Evolutionary conservation across 805 yeast species (phyloP).

Genomic region (Pichia paraexigua): DNA sequence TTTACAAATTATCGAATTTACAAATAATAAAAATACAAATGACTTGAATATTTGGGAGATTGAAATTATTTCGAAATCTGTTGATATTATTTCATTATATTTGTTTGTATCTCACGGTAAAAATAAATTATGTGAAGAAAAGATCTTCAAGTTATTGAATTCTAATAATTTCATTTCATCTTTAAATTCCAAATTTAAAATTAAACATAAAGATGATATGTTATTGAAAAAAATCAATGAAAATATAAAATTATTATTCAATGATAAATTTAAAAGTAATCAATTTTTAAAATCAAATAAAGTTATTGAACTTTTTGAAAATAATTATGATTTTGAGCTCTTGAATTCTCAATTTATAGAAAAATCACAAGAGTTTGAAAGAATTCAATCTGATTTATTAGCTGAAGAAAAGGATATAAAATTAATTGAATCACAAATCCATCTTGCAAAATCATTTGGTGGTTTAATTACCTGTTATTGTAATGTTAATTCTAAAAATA

Average conservation of each 20-base stretch:
- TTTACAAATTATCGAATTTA: conserved; percentile 14
- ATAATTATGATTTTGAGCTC: background rate
- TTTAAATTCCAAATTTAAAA: conserved; percentile 33
- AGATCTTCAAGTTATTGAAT: conserved; percentile 28
- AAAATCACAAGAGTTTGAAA: conserved; percentile 33
- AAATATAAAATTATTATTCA: no score
- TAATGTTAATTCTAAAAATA: conserved; percentile 30
- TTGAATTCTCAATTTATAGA: background rate
- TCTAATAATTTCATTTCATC: conserved; percentile 25
- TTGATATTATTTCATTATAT: conserved; percentile 68
- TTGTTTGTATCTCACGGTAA: conserved; percentile 45
- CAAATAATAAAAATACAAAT: conserved; percentile 19
- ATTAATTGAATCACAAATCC: conserved; percentile 54
- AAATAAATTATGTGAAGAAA: conserved; percentile 31
- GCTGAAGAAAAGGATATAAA: conserved; percentile 39
- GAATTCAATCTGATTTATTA: conserved; percentile 10
- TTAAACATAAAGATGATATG: conserved; percentile 15
- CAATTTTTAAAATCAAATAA: background rate
- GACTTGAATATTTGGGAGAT: conserved; percentile 37
- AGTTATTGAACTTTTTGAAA: background rate
- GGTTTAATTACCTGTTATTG: conserved; percentile 65
- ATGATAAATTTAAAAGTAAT: background rate
- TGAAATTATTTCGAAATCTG: conserved; percentile 56
- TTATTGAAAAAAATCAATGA: background rate
- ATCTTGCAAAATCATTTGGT: conserved; percentile 69